Evolutionary conservation across 768 basidiomycete species (phyloP).

Genomic region (Auricularia sp.): DNA sequence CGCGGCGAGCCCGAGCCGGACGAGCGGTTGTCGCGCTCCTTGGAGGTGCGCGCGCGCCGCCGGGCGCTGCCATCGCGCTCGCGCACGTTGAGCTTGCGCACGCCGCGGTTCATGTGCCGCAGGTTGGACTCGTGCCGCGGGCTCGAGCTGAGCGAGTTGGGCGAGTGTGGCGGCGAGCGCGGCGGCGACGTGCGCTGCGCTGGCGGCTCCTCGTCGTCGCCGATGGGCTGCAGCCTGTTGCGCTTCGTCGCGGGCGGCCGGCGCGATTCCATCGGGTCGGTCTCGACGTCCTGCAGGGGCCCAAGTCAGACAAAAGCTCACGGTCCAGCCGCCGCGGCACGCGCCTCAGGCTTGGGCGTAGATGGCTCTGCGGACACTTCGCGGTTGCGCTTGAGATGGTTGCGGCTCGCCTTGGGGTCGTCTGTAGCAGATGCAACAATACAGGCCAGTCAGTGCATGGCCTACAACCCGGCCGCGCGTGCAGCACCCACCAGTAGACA

Average conservation of each 20-base stretch:
- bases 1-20: neutral
- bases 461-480: neutral
- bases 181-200: neutral
- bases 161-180: neutral
- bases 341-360: neutral
- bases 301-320: neutral
- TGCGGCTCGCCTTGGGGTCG: neutral
- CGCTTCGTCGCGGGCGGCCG: neutral
- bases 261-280: neutral
- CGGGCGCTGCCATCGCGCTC: neutral
- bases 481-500: neutral
- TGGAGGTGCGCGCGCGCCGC: neutral
- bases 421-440: neutral
- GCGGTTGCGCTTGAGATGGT: neutral
- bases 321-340: neutral
- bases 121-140: conserved; percentile 1
- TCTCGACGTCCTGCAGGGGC: neutral
- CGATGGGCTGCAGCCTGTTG: neutral
- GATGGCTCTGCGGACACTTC: neutral
- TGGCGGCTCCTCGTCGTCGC: neutral
- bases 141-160: neutral
- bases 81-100: conserved; percentile 1
- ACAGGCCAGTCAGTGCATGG: neutral
- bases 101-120: neutral
- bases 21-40: neutral